These are phyloP conservation scores for Kurtzmaniella fragi DNA, from an alignment of 805 yeast species.

Conservation along the genomic window DNA sequence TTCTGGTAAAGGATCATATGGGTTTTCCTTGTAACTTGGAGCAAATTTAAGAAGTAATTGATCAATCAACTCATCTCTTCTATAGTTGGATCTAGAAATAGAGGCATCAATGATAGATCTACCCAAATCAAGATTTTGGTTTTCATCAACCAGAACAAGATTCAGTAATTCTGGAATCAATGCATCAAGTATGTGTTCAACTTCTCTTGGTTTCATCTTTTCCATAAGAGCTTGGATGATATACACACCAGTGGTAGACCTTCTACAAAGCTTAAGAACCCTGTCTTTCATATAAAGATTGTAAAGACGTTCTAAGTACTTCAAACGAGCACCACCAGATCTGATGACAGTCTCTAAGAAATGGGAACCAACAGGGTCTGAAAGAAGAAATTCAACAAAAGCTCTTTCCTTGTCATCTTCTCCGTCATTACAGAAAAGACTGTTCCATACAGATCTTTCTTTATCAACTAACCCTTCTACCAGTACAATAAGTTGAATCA, in stretches of 20 bases:
- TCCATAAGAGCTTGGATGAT: slow-evolving; percentile 68
- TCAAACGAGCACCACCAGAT: slow-evolving; percentile 55
- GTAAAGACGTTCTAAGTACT: slow-evolving; percentile 67
- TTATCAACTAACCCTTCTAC: slow-evolving; percentile 78
- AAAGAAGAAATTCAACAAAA: slow-evolving; percentile 74
- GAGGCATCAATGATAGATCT: slow-evolving; percentile 65
- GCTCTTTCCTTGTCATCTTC: slow-evolving; percentile 63
- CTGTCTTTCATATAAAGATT: slow-evolving; percentile 68
- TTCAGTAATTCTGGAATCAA: slow-evolving; percentile 63
- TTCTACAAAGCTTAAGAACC: slow-evolving; percentile 63
- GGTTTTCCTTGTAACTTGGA: slow-evolving; percentile 28
- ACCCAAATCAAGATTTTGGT: slow-evolving; percentile 68
- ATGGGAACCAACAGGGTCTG: slow-evolving; percentile 92
- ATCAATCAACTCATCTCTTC: slow-evolving; percentile 53
- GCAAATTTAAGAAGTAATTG: slow-evolving; percentile 38
- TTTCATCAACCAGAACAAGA: slow-evolving; percentile 43
- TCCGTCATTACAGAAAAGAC: slow-evolving; percentile 50
- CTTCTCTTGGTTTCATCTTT: slow-evolving; percentile 59
- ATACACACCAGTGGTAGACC: slow-evolving; percentile 82
- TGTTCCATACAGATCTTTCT: slow-evolving; percentile 66
- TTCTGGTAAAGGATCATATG: slow-evolving; percentile 29
- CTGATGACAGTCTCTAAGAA: slow-evolving; percentile 72
- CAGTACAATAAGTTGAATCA: slow-evolving; percentile 69
- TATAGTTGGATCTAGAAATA: slow-evolving; percentile 48
- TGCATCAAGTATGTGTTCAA: slow-evolving; percentile 55